Evolutionary conservation across 345 rosid genomes (phyloP), one percentile per base, ranked within the genome.

Genomic region (Linum lewisii): DNA sequence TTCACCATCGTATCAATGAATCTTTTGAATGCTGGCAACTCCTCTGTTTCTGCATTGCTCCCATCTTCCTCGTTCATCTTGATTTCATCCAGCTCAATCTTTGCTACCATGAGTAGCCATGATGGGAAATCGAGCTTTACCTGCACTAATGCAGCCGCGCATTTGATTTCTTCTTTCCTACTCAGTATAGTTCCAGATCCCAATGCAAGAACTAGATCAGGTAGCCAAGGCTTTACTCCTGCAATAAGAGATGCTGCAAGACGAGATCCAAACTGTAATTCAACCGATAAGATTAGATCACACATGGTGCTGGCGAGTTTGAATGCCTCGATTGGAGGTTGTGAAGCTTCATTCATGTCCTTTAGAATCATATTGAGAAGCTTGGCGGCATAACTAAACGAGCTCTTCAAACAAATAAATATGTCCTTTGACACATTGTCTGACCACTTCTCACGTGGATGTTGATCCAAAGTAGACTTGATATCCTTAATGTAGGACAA

Each of bases 191-290:
- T 69, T 38, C 72, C 63, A 60, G 77, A 82, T 54, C 86, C 97
- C 63, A 93, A 63, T 62, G 84, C 88, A 64, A 93, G 84, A 76
- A 85, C 67, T 74, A 89, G 62, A 84, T 93, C 99, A 50, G 97
- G 94, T 65, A 93, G 69, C 95, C 99, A 93, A 51, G 85, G 75
- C 74, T 73, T 87, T 49, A 77, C 74, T 60, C 68, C 83, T 47
- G 84, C 69, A 58, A 83, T 51, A 65, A 89, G 70, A 32, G 80
- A 78, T 38, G 73, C 72, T 23, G 90, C 87, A 13, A 63, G 77
- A 52, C 69, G 71, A 18, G 84, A 78, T 42, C 94, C 80, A 66
- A 81, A 11, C 51, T 65, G 66, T 60, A 63, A 44, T 72, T 89
- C 97, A 51, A 72, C 65, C 6, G 78, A 65, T 44, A 71, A 54